Evolutionary conservation across 306 rosid genomes (phyloP), one percentile per base, ranked within the genome.

Genomic region (Trifolium fragiferum): DNA sequence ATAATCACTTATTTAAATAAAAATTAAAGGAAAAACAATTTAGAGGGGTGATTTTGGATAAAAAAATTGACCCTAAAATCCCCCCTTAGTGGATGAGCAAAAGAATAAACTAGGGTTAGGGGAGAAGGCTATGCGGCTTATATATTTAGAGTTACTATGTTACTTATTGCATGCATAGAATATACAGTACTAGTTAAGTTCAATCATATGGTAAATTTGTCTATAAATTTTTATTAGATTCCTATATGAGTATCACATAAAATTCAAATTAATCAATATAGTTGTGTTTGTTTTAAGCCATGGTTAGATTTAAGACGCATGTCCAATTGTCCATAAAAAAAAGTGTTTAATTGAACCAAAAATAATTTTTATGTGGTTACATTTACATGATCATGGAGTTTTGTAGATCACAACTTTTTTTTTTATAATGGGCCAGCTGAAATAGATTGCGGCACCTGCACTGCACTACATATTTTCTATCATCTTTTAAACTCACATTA

Each of bases 401-500:
- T 61, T 72, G 27, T n/a, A 54, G 23, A 13, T 70, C 18, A 71
- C 63, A 82, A 75, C 76, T 81, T 84, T 78, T 23, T 23, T 53
- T 81, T 12, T 53, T 16, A 71, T 84, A 76, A 67, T 75, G 80
- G 67, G 81, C 75, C 74, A 77, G 49, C 32, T 78, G 71, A 81
- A 65, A 59, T 68, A 27, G 75, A 78, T 75, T 81, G 81, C 76
- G 66, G 74, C 82, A 75, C 18, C 23, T 66, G 76, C 83, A 74
- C 76, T 70, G 73, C 83, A 74, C 76, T 70, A 38, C 67, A 57
- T 59, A 6, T 68, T 84, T 74, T 68, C 61, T 78, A 74, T 25
- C 71, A 69, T 66, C 76, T 71, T 82, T 75, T 70, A 66, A 82
- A 85, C 82, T 78, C 40, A 54, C 71, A 75, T 82, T 82, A 75